Conservation (phyloP, 257 asterid species). For the Marsdenia floribunda region DNA sequence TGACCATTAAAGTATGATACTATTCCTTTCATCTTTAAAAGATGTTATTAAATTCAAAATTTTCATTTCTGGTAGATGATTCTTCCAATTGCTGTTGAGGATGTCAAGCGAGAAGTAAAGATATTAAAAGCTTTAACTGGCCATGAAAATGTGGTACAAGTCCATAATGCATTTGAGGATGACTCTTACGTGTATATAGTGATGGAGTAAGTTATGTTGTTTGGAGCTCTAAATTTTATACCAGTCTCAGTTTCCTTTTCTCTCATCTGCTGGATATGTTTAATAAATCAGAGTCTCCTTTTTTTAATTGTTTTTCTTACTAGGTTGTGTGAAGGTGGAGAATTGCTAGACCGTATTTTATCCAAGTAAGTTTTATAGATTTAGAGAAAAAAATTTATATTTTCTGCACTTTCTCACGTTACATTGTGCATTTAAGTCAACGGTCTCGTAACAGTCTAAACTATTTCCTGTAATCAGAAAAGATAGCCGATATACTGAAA, state of each 20-base stretch:
- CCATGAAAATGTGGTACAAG: conserved; percentile 95
- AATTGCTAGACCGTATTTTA: conserved; percentile 90
- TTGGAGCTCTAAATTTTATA: conserved; percentile 4
- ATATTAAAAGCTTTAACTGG: conserved; percentile 93
- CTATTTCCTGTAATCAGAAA: conserved; percentile 55
- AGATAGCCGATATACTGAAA: conserved; percentile 95
- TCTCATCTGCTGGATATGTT: conserved; percentile 11
- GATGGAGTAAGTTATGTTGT: conserved; percentile 76
- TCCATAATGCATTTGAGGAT: conserved; percentile 87
- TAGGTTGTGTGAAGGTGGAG: conserved; percentile 98
- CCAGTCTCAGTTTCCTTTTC: not conserved
- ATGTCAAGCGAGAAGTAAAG: conserved; percentile 95
- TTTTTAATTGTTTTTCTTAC: conserved; percentile 13
- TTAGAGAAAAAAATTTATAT: conserved; percentile 4
- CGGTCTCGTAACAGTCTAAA: conserved; percentile 20
- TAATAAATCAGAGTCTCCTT: not conserved
- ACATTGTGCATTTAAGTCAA: conserved; percentile 15
- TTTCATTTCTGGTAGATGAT: conserved; percentile 59
- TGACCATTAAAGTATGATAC: not conserved
- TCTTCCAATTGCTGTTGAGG: conserved; percentile 97
- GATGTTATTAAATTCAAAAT: not conserved
- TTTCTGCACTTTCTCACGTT: conserved; percentile 10
- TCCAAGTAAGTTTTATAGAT: conserved; percentile 54
- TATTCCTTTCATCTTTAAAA: not conserved
- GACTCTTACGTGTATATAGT: conserved; percentile 83